Evolutionary conservation across 1,284 basidiomycete species (phyloP).

Genomic region (Butyriboletus appendiculatus): DNA sequence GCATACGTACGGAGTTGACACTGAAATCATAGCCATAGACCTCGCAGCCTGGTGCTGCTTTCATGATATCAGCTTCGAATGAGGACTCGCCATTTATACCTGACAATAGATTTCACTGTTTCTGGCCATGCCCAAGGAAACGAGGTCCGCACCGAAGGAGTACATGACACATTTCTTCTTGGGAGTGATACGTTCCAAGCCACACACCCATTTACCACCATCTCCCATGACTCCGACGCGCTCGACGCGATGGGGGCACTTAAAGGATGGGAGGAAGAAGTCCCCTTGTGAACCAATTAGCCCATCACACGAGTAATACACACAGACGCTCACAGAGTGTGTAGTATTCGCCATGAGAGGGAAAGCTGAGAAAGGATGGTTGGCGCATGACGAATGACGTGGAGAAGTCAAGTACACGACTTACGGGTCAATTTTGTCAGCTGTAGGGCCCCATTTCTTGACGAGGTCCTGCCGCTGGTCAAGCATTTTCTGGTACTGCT

Average conservation of each 20-base stretch:
- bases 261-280: constrained; percentile 49
- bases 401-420: neutral
- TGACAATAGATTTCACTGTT: constrained; percentile 14
- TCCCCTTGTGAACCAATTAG: constrained; percentile 40
- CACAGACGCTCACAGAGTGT: constrained; percentile 33
- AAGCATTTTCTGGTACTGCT: constrained; percentile 23
- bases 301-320: neutral
- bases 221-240: constrained; percentile 50
- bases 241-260: constrained; percentile 47
- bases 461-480: constrained; percentile 24
- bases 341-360: constrained; percentile 36
- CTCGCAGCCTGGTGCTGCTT: constrained; percentile 42
- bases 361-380: constrained; percentile 20
- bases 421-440: constrained; percentile 31
- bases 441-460: constrained; percentile 35
- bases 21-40: constrained; percentile 58
- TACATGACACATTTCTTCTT: constrained; percentile 50
- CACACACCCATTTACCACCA: constrained; percentile 56
- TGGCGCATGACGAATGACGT: neutral
- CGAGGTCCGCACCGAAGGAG: constrained; percentile 42
- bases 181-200: constrained; percentile 43
- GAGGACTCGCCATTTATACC: constrained; percentile 55
- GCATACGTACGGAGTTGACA: constrained; percentile 39
- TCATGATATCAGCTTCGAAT: constrained; percentile 51
- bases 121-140: neutral